Evolutionary conservation across 73 alveolate genomes (phyloP).

Genomic region (Tetrahymena borealis): DNA sequence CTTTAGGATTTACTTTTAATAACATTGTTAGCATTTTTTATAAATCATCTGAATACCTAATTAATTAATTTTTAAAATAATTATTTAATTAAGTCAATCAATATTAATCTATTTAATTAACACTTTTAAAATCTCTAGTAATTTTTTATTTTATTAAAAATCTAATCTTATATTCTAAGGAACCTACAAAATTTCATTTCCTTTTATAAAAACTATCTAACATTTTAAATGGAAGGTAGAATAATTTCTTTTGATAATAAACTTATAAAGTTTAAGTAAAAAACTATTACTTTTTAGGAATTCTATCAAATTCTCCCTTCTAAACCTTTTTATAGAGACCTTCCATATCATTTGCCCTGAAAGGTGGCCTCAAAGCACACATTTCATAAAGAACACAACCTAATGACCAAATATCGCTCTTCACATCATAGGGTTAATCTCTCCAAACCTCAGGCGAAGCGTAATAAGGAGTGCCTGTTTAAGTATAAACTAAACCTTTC

Average conservation of each 20-base stretch:
- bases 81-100: neutral
- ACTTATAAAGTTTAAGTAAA: too few relatives aligned
- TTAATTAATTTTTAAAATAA: neutral
- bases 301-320: conserved; percentile 31
- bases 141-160: too few relatives aligned
- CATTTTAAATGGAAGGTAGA: too few relatives aligned
- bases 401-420: conserved; percentile 90
- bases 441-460: conserved; percentile 83
- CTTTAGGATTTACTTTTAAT: neutral
- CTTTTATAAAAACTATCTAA: too few relatives aligned
- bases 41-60: neutral
- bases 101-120: too few relatives aligned
- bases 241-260: too few relatives aligned
- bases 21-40: neutral
- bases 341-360: conserved; percentile 80
- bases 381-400: conserved; percentile 94
- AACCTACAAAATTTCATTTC: too few relatives aligned
- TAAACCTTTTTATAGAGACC: conserved; percentile 37
- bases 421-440: conserved; percentile 76
- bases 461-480: conserved; percentile 96
- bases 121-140: too few relatives aligned
- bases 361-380: conserved; percentile 85
- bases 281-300: conserved; percentile 13
- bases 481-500: conserved; percentile 73
- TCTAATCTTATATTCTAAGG: too few relatives aligned